Evolutionary conservation across 2,329 filamentous ascomycete species (phyloP).

Genomic region (Fusarium sublunatum): DNA sequence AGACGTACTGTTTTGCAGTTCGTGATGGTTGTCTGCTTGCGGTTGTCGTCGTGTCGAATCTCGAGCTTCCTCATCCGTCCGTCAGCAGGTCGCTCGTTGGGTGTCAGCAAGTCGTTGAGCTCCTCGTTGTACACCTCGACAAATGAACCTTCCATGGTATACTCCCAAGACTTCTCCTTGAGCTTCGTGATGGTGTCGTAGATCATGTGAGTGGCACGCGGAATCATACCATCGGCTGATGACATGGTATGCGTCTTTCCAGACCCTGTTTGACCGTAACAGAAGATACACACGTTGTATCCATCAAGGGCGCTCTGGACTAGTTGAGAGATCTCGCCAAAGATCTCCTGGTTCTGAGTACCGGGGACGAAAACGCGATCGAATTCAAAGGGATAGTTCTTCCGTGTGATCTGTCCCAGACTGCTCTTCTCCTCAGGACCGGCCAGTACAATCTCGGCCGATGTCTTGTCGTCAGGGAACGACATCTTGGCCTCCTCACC

Average conservation of each 20-base stretch:
- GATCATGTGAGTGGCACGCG: slow-evolving; percentile 90
- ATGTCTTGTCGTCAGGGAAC: slow-evolving; percentile 86
- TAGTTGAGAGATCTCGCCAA: slow-evolving; percentile 95
- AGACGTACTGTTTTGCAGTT: slow-evolving; percentile 82
- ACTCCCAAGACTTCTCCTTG: slow-evolving; percentile 92
- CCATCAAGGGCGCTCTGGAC: slow-evolving; percentile 96
- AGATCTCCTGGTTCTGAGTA: slow-evolving; percentile 85
- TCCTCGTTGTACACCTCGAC: slow-evolving; percentile 99
- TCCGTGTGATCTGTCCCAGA: slow-evolving; percentile 78
- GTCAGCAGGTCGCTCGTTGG: slow-evolving; percentile 69
- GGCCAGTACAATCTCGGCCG: slow-evolving; percentile 85
- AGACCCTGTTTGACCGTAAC: slow-evolving; percentile 96
- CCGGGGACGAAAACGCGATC: slow-evolving; percentile 89
- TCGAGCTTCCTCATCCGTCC: slow-evolving; percentile 84
- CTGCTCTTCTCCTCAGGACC: slow-evolving; percentile 87
- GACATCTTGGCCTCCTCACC: slow-evolving; percentile 77
- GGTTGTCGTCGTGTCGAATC: slow-evolving; percentile 85
- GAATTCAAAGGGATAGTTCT: slow-evolving; percentile 88
- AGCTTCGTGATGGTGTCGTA: slow-evolving; percentile 87
- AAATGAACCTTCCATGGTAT: slow-evolving; percentile 94
- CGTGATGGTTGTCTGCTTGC: slow-evolving; percentile 83
- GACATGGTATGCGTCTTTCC: slow-evolving; percentile 99
- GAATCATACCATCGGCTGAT: slow-evolving; percentile 91
- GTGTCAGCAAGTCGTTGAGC: slow-evolving; percentile 83
- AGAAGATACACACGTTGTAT: slow-evolving; percentile 99